phyloP scores from a whole-genome alignment of 2,329 filamentous ascomycete genomes.

The Xenoacremonium recifei region DNA sequence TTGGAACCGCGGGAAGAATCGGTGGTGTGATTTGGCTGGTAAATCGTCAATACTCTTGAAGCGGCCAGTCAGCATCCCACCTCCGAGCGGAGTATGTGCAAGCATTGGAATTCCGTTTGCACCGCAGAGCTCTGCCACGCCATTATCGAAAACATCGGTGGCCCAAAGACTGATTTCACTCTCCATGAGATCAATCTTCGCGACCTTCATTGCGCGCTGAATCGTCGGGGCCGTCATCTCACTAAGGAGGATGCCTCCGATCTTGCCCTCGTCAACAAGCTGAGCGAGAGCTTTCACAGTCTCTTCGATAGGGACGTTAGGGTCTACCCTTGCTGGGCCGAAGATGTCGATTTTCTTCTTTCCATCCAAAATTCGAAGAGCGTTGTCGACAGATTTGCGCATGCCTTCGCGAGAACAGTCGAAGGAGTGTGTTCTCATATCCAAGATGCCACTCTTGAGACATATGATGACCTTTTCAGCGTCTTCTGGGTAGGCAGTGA shows the following conservation, averaged over 20 bases:
- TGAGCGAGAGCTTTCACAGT: constrained; percentile 40
- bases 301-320: constrained; percentile 46
- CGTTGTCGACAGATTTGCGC: constrained; percentile 50
- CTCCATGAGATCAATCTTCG: constrained; percentile 42
- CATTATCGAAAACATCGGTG: constrained; percentile 2
- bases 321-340: constrained; percentile 40
- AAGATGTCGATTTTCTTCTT: constrained; percentile 54
- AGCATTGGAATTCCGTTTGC: constrained; percentile 59
- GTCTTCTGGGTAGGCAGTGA: constrained; percentile 53
- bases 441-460: constrained; percentile 52
- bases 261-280: constrained; percentile 42
- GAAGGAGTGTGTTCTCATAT: constrained; percentile 27
- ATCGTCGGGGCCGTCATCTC: constrained; percentile 44
- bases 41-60: constrained; percentile 47
- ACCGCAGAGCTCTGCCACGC: constrained; percentile 2
- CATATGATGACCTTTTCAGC: constrained; percentile 53
- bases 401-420: constrained; percentile 45
- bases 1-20: too few species aligned
- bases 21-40: too few species aligned
- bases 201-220: constrained; percentile 35
- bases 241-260: constrained; percentile 43
- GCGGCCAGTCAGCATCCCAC: constrained; percentile 50
- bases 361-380: constrained; percentile 37
- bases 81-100: constrained; percentile 66
- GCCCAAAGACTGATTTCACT: constrained; percentile 36